Percentiles rank a stretch among this genome's conserved stretches.
Conservation (phyloP, 139 green algal genomes). For the Micractinium sp. region DNA sequence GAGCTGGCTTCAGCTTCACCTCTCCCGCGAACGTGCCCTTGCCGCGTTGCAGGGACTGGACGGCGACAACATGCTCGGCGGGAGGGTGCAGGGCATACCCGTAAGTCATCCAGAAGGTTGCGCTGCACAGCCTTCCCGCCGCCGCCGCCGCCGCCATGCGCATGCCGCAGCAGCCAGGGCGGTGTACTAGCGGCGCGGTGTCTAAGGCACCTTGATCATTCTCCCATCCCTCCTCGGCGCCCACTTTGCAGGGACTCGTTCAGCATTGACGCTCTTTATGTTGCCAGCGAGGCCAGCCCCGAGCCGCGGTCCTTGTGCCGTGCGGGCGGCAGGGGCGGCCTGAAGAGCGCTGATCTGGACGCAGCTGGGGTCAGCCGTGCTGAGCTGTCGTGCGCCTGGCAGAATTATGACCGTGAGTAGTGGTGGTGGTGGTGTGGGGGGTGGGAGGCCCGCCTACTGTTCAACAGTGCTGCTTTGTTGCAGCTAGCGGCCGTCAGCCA, state of each 20-base stretch:
- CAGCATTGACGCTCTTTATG: not conserved
- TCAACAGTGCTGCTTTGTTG: too few relatives aligned
- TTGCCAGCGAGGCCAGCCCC: not conserved
- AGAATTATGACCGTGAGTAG: slow-evolving; percentile 21
- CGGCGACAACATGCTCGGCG: not conserved
- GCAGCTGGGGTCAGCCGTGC: not conserved
- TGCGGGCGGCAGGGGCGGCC: too few relatives aligned
- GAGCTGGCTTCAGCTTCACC: not conserved
- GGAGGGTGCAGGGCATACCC: not conserved
- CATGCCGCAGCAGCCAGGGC: too few relatives aligned
- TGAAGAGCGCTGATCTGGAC: not conserved
- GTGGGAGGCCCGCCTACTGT: too few relatives aligned
- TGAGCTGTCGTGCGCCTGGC: slow-evolving; percentile 9
- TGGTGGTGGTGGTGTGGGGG: too few relatives aligned
- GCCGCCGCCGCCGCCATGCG: not conserved
- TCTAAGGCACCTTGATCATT: too few relatives aligned
- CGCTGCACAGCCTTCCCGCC: not conserved
- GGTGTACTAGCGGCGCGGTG: not conserved
- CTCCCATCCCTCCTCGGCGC: too few relatives aligned
- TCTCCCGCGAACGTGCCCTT: too few relatives aligned
- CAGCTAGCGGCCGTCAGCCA: too few relatives aligned
- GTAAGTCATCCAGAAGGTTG: not conserved
- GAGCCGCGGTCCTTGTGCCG: not conserved
- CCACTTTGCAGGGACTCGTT: not conserved
- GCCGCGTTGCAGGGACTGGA: slow-evolving; percentile 3